Conservation (phyloP, 2,329 filamentous ascomycete genomes). For the Sporothrix schenckii region DNA sequence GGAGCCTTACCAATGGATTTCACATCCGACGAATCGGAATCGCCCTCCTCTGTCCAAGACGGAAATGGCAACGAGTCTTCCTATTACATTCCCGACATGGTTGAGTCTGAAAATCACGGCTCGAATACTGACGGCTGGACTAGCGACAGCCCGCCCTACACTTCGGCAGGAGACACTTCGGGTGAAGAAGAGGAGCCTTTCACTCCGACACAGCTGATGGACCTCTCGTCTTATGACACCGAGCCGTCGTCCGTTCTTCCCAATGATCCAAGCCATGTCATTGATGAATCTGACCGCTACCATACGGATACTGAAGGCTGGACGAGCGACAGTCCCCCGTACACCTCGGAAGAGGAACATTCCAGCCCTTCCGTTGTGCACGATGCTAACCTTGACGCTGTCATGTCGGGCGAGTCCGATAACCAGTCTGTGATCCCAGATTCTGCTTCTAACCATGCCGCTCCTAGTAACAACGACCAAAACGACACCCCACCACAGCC, state of each 20-base stretch:
- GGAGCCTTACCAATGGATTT: neutral
- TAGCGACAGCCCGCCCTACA: conserved; percentile 3
- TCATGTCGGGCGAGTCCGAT: too few relatives aligned
- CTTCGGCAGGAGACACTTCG: neutral
- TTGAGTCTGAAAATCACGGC: neutral
- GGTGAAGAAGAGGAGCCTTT: too few relatives aligned
- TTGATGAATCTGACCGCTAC: too few relatives aligned
- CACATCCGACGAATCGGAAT: neutral
- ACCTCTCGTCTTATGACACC: too few relatives aligned
- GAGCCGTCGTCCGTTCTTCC: too few relatives aligned
- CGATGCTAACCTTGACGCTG: too few relatives aligned
- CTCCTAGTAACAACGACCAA: neutral
- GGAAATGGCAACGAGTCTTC: neutral
- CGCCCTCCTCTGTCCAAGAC: neutral
- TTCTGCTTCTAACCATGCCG: neutral
- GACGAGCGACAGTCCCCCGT: too few relatives aligned
- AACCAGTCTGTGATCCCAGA: neutral
- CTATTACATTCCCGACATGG: neutral
- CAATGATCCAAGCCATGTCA: too few relatives aligned
- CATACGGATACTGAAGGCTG: too few relatives aligned
- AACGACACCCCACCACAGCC: neutral
- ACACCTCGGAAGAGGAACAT: too few relatives aligned
- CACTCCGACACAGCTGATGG: too few relatives aligned
- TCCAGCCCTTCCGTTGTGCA: too few relatives aligned
- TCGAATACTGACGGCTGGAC: neutral